Base-by-base conservation (phyloP, 1,284 basidiomycete species). In the Gomphus bonarii region DNA sequence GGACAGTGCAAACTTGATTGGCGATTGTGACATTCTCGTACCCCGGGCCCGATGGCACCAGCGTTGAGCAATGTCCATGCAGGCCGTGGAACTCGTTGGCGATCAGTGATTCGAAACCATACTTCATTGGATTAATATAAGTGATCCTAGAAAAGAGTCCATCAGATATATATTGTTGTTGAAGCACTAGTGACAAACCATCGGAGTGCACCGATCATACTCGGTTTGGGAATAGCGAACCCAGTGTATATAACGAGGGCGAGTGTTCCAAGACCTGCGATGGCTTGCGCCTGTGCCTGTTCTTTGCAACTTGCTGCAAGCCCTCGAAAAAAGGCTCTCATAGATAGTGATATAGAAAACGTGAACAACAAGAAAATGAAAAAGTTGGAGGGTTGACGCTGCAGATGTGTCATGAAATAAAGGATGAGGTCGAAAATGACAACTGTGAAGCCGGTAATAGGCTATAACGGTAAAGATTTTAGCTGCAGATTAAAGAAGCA, bases 171-270 rank as follows among this genome's bases (percentile, higher is more conserved):
- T 8, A 40, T 46, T 35, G 2, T 18, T 30, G 30, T 18, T 28
- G 30, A 20, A 22, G 10, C 16, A 18, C 84, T 73, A 50, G 76
- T 83, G 2, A 77, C 77, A 40, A 85, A 78, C 84, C 85, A 87
- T 20, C 73, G 71, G 57, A 87, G 67, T 2, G 78, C 81, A 10
- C 78, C 79, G 16, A 82, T 79, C 80, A 86, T 85, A 28, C 72
- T 74, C 0, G 78, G 75, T 64, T 77, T 77, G 1, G 85, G 85
- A 61, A 89, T 80, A 58, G 85, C 81, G 66, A 88, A 91, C 1
- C 88, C 88, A 14, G 78, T 79, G 64, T 78, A 77, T 44, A 80
- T 67, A 42, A 76, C 76, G 81, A 84, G 69, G 78, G 85, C 47
- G 79, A 79, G 67, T 22, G 80, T 68, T 1, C 77, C 66, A 20